These are phyloP conservation scores for Asparagopsis taxiformis DNA, from an alignment of 31 red algal genomes.

Conservation along the genomic window DNA sequence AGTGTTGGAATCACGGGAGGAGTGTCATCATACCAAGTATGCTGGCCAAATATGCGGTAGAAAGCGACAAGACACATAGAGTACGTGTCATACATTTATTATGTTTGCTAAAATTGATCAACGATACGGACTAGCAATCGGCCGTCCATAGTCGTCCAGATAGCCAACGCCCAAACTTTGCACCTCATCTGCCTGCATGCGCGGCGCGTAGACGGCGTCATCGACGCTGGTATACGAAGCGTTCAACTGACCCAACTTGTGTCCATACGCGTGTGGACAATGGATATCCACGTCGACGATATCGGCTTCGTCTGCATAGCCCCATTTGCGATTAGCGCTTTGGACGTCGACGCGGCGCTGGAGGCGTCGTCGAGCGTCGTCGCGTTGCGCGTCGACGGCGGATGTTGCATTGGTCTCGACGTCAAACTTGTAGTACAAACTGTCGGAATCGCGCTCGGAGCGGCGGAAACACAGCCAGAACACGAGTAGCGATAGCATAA, in stretches of 20 bases:
- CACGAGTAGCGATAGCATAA: neutral
- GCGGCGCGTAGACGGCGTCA: conserved; percentile 15
- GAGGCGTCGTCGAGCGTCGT: neutral
- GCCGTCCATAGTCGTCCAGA: conserved; percentile 20
- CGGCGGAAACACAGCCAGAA: neutral
- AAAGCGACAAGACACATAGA: too few relatives aligned
- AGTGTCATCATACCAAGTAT: conserved; percentile 22
- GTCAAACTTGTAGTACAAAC: conserved; percentile 1
- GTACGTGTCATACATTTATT: too few relatives aligned
- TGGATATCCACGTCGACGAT: neutral
- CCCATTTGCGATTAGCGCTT: neutral
- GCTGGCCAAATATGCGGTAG: conserved; percentile 11
- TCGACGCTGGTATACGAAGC: conserved; percentile 9
- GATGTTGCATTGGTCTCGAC: neutral
- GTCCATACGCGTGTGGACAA: neutral
- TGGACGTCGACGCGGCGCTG: neutral
- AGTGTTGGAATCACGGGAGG: conserved; percentile 8
- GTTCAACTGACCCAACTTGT: neutral
- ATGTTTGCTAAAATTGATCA: too few relatives aligned
- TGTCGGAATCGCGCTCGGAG: neutral
- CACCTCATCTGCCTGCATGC: conserved; percentile 1
- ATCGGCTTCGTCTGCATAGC: neutral
- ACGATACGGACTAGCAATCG: conserved; percentile 8
- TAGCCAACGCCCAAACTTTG: conserved; percentile 6
- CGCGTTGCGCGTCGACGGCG: neutral